Conservation (phyloP, 2,329 filamentous ascomycete species). For the Botrytis elliptica region DNA sequence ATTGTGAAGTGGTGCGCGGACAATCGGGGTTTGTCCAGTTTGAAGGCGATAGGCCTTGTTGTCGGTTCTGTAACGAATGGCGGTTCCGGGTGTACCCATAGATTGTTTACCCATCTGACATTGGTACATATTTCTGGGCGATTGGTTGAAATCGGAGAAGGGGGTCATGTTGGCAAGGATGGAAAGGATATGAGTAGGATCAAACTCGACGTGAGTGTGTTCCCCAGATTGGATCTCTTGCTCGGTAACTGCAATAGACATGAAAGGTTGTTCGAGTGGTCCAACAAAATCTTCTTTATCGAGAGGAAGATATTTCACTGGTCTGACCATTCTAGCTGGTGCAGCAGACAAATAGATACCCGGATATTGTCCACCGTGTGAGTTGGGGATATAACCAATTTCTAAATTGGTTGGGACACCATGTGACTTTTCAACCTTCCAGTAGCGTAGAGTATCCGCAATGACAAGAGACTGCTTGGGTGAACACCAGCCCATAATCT, state of each 20-base stretch:
- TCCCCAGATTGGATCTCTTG: constrained; percentile 83
- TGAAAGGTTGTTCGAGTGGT: constrained; percentile 94
- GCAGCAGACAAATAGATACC: constrained; percentile 92
- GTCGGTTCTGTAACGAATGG: constrained; percentile 83
- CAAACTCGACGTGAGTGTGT: constrained; percentile 90
- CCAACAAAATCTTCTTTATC: constrained; percentile 86
- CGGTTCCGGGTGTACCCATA: constrained; percentile 93
- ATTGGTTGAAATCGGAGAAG: constrained; percentile 98
- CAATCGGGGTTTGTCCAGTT: constrained; percentile 92
- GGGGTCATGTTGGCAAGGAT: constrained; percentile 98
- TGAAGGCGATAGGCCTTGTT: constrained; percentile 96
- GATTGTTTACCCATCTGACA: constrained; percentile 99
- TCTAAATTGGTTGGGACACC: constrained; percentile 81
- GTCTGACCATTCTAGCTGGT: constrained; percentile 81
- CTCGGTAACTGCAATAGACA: constrained; percentile 93
- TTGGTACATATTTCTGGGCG: constrained; percentile 98
- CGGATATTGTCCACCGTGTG: constrained; percentile 90
- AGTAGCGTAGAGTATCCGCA: constrained; percentile 83
- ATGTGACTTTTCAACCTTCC: constrained; percentile 89
- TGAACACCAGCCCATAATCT: constrained; percentile 85
- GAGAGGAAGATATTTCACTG: constrained; percentile 86
- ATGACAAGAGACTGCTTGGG: constrained; percentile 80
- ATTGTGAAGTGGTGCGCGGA: constrained; percentile 89
- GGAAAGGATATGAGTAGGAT: constrained; percentile 94
- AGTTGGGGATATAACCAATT: constrained; percentile 86